phyloP scores from a whole-genome alignment of 805 yeast species.

The Torulaspora indica region DNA sequence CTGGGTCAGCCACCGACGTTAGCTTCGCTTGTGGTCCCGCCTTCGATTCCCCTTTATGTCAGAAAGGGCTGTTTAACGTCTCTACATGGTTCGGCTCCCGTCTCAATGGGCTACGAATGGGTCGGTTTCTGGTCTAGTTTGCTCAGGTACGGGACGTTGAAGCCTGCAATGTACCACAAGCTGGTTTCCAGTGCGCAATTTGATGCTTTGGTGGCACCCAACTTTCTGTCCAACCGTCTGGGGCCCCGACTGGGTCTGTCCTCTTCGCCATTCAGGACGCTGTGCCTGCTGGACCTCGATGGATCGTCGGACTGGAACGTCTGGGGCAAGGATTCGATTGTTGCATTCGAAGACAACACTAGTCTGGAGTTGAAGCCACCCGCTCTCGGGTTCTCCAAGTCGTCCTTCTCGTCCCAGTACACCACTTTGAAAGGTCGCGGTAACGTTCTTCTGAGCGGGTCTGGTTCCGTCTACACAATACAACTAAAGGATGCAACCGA shows the following conservation, averaged over 20 bases:
- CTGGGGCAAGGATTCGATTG: conserved; percentile 28
- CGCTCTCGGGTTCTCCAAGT: conserved; percentile 6
- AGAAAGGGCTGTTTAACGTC: conserved; percentile 30
- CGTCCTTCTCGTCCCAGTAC: conserved; percentile 21
- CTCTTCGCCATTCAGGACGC: conserved; percentile 19
- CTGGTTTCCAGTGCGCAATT: conserved; percentile 17
- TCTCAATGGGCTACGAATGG: conserved; percentile 24
- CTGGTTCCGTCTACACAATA: conserved; percentile 30
- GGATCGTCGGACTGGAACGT: conserved; percentile 34
- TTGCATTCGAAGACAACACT: conserved; percentile 31
- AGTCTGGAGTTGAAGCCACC: conserved; percentile 23
- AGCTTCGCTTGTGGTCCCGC: conserved; percentile 23
- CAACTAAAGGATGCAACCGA: conserved; percentile 25
- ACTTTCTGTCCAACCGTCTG: conserved; percentile 17
- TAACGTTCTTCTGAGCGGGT: conserved; percentile 27
- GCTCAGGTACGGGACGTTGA: conserved; percentile 18
- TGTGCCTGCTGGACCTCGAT: conserved; percentile 19
- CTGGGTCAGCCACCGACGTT: conserved; percentile 28
- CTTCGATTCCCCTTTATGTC: conserved; percentile 23
- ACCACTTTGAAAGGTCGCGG: conserved; percentile 33
- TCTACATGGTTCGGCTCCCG: conserved; percentile 18
- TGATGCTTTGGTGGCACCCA: conserved; percentile 28
- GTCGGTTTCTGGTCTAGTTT: conserved; percentile 22
- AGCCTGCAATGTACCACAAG: conserved; percentile 23
- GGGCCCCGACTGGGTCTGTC: conserved; percentile 20